Conservation (phyloP, 768 basidiomycete species). For the Guyanaporus albipodus region DNA sequence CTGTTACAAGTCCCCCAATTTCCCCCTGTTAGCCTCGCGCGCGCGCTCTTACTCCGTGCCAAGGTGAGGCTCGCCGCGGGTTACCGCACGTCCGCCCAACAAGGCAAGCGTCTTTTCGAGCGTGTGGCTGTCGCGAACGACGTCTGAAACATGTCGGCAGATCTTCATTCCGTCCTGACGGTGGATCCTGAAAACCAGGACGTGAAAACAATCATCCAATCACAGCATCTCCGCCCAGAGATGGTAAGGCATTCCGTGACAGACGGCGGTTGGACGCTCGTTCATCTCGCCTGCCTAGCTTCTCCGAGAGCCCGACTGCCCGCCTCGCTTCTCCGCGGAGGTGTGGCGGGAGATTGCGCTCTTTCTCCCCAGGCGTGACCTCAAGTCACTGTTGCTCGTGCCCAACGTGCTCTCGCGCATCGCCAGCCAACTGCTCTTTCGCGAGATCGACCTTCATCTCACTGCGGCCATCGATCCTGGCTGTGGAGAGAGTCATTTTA, state of each 20-base stretch:
- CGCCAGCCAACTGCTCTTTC: conserved; percentile 64
- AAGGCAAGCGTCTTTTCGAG: conserved; percentile 40
- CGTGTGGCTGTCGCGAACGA: neutral
- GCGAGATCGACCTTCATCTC: conserved; percentile 61
- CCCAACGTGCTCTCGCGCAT: conserved; percentile 66
- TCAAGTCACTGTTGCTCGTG: conserved; percentile 59
- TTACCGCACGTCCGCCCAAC: conserved; percentile 56
- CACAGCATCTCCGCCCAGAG: conserved; percentile 46
- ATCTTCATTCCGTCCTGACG: conserved; percentile 60
- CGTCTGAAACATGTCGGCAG: conserved; percentile 32
- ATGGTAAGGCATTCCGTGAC: conserved; percentile 40
- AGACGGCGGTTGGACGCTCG: neutral
- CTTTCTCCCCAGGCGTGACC: conserved; percentile 59
- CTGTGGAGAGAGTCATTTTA: conserved; percentile 12
- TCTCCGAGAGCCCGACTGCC: conserved; percentile 37
- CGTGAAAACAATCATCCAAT: conserved; percentile 58
- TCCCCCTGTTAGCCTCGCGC: conserved; percentile 48
- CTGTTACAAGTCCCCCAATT: conserved; percentile 56
- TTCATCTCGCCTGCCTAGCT: conserved; percentile 19
- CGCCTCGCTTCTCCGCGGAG: conserved; percentile 59
- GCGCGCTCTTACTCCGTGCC: conserved; percentile 64
- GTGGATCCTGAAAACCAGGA: conserved; percentile 69
- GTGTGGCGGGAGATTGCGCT: conserved; percentile 69
- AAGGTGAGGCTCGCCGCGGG: conserved; percentile 60
- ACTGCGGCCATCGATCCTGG: conserved; percentile 33